phyloP scores from a whole-genome alignment of 2,329 filamentous ascomycete species.

The Nannizziopsis barbatae region DNA sequence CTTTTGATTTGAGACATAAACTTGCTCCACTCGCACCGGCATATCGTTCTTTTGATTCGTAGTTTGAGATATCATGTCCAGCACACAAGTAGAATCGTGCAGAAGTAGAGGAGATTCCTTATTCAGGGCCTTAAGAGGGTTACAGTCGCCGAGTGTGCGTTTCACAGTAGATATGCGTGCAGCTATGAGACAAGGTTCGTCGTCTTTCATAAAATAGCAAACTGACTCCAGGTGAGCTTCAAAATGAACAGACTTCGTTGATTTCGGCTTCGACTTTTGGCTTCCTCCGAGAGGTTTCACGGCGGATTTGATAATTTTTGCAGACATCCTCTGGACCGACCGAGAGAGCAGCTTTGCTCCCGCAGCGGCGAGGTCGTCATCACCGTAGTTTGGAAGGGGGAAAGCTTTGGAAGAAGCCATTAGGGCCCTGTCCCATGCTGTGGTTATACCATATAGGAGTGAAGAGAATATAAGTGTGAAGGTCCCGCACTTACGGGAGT shows the following conservation, averaged over 20 bases:
- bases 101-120: constrained; percentile 1
- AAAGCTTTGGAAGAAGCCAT: constrained; percentile 8
- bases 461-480: background rate
- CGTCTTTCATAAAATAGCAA: constrained; percentile 9
- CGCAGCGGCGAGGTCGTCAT: constrained; percentile 5
- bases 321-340: constrained; percentile 8
- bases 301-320: constrained; percentile 5
- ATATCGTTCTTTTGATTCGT: background rate
- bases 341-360: constrained; percentile 8
- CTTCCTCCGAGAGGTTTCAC: background rate
- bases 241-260: constrained; percentile 9
- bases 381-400: background rate
- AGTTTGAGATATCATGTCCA: constrained; percentile 7
- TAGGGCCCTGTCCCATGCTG: constrained; percentile 5
- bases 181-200: constrained; percentile 7
- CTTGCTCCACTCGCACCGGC: constrained; percentile 5
- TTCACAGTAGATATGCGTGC: constrained; percentile 7
- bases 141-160: background rate
- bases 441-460: background rate
- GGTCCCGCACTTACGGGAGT: background rate
- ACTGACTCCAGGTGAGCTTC: constrained; percentile 9
- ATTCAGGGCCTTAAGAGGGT: constrained; percentile 1
- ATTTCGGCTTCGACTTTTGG: background rate
- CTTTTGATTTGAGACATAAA: constrained; percentile 6
- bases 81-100: constrained; percentile 8